phyloP scores from a whole-genome alignment of 176 grass and related monocot species.

The Triticum turgidum region DNA sequence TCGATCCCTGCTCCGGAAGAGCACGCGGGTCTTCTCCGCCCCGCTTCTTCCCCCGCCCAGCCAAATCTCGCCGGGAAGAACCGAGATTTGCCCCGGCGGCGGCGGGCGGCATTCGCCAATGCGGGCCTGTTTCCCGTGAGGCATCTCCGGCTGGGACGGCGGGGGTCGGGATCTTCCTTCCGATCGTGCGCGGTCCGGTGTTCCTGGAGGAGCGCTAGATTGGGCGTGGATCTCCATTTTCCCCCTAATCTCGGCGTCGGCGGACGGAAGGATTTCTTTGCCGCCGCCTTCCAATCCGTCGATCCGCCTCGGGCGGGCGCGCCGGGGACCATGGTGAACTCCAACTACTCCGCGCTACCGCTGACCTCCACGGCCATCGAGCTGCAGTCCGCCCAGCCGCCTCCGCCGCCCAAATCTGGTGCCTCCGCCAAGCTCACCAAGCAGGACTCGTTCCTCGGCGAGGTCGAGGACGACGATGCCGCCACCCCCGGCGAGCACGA shows the following conservation, averaged over 20 bases:
- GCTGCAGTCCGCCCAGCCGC: constrained; percentile 45
- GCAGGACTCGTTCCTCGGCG: constrained; percentile 52
- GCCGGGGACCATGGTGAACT: constrained; percentile 41
- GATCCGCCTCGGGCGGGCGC: constrained; percentile 22
- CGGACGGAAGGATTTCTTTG: background rate
- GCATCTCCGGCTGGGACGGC: background rate
- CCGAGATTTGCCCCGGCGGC: background rate
- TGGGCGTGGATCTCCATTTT: background rate
- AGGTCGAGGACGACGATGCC: constrained; percentile 22
- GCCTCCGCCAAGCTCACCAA: constrained; percentile 39
- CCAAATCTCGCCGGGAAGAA: constrained; percentile 1
- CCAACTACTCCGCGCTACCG: constrained; percentile 69
- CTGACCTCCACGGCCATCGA: constrained; percentile 60
- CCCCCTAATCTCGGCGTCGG: background rate
- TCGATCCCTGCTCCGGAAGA: background rate
- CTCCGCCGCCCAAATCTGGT: constrained; percentile 21
- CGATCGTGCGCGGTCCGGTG: background rate
- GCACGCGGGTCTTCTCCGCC: background rate
- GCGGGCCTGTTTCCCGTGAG: background rate
- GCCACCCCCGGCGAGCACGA: constrained; percentile 41
- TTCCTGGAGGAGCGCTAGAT: background rate
- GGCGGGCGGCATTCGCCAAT: constrained; percentile 4
- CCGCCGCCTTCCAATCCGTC: background rate
- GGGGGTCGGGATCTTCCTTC: background rate
- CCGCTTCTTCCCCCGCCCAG: background rate